A percentile compares a stretch with the other conserved stretches of the same genome.
Evolutionary conservation across 805 yeast genomes (phyloP).

Genomic region (Sugiyamaella boreocaroliniensis): DNA sequence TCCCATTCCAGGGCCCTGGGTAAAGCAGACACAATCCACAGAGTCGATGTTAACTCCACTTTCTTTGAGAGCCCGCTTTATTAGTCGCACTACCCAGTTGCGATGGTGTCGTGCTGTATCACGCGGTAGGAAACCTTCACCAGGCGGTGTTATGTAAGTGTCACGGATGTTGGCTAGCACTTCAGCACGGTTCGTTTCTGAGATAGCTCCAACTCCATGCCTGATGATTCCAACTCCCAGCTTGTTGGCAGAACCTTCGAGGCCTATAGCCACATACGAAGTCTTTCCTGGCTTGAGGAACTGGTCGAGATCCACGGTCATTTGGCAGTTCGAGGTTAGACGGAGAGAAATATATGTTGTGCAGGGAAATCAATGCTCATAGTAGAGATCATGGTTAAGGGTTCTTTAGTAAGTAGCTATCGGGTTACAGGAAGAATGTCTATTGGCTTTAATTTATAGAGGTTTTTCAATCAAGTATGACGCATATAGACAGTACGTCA

Average conservation of each 20-base stretch:
- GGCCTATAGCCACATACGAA: constrained; percentile 63
- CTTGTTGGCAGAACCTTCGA: constrained; percentile 97
- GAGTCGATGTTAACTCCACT: constrained; percentile 46
- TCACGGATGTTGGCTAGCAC: constrained; percentile 88
- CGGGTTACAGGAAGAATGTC: no score
- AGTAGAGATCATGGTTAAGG: no score
- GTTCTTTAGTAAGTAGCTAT: no score
- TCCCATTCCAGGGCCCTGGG: constrained; percentile 99
- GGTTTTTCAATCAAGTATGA: no score
- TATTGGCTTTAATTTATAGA: no score
- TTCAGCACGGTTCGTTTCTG: constrained; percentile 55
- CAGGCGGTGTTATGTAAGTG: constrained; percentile 94
- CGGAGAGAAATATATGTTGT: no score
- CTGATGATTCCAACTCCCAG: constrained; percentile 88
- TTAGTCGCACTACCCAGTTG: constrained; percentile 82
- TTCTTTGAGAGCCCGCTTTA: constrained; percentile 57
- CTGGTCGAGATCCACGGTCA: constrained; percentile 40
- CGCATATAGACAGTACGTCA: no score
- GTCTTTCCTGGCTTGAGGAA: constrained; percentile 36
- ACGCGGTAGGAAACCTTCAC: constrained; percentile 94
- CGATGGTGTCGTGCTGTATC: constrained; percentile 97
- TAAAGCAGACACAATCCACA: constrained; percentile 66
- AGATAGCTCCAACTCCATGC: constrained; percentile 57
- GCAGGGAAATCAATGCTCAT: no score
- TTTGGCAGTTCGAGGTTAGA: no score